These are phyloP conservation scores for Entophlyctis luteolus DNA, from an alignment of 192 early-diverging fungal species.

Conservation along the genomic window DNA sequence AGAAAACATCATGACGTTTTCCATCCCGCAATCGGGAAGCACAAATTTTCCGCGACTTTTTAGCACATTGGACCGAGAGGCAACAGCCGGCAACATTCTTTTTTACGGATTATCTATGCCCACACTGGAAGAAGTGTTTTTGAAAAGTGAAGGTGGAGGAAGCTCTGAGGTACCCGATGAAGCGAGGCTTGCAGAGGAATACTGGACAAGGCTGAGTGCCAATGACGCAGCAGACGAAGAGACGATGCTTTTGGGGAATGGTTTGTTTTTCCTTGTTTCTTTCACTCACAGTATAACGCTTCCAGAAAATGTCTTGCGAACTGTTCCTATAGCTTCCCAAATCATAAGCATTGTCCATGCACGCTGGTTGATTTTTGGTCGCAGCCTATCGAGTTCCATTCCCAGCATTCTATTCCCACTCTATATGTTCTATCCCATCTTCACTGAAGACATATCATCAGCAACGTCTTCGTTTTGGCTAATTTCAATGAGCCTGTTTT, in stretches of 20 bases:
- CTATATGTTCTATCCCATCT: constrained; percentile 9
- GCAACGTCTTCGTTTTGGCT: constrained; percentile 19
- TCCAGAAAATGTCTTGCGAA: constrained; percentile 6
- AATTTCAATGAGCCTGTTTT: constrained; percentile 19
- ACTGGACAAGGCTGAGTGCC: constrained; percentile 14
- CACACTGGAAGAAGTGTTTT: constrained; percentile 60
- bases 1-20: constrained; percentile 37
- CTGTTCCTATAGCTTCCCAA: constrained; percentile 1
- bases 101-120: constrained; percentile 57
- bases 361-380: constrained; percentile 8
- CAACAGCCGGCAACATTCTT: constrained; percentile 32
- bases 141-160: constrained; percentile 40
- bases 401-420: constrained; percentile 14
- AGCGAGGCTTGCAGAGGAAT: constrained; percentile 13
- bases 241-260: constrained; percentile 15
- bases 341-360: not conserved
- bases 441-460: constrained; percentile 3
- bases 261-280: not conserved
- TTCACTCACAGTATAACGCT: not conserved
- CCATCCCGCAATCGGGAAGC: constrained; percentile 38
- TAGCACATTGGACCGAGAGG: constrained; percentile 44
- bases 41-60: constrained; percentile 46
- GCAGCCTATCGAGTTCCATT: constrained; percentile 8
- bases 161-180: constrained; percentile 25
- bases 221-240: constrained; percentile 18